Evolutionary conservation across 495 filamentous ascomycete genomes (phyloP).

Genomic region (Astrothelium macrocarpum): DNA sequence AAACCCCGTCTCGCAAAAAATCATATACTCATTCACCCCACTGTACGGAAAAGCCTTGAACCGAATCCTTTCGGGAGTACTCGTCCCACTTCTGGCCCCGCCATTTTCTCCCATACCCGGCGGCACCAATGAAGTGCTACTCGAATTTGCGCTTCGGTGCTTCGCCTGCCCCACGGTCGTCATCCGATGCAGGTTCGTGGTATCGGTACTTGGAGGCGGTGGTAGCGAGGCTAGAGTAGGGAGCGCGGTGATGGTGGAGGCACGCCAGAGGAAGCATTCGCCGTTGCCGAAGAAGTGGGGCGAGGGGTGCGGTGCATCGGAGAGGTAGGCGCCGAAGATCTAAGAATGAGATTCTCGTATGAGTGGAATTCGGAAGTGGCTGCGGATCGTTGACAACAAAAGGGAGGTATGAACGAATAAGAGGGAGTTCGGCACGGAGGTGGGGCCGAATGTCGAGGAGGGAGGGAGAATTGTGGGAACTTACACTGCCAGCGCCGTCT

Average conservation of each 20-base stretch:
- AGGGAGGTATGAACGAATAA: neutral
- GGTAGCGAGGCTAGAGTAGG: slow-evolving; percentile 48
- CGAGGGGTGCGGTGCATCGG: slow-evolving; percentile 69
- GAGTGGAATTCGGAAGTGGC: too few relatives aligned
- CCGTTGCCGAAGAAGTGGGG: slow-evolving; percentile 88
- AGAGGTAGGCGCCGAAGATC: slow-evolving; percentile 91
- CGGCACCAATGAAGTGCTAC: slow-evolving; percentile 4
- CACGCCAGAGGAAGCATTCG: slow-evolving; percentile 96
- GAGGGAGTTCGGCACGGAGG: too few relatives aligned
- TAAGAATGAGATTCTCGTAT: slow-evolving; percentile 31
- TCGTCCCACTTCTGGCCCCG: slow-evolving; percentile 23
- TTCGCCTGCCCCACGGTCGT: slow-evolving; percentile 49
- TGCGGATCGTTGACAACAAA: too few relatives aligned
- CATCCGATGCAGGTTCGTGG: slow-evolving; percentile 56
- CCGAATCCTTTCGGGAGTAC: slow-evolving; percentile 58
- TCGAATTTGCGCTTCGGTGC: slow-evolving; percentile 5
- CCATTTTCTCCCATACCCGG: slow-evolving; percentile 6
- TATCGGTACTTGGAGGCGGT: slow-evolving; percentile 67
- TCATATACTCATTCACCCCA: slow-evolving; percentile 92
- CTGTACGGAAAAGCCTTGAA: slow-evolving; percentile 98
- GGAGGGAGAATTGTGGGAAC: slow-evolving; percentile 24
- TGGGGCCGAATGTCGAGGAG: slow-evolving; percentile 5
- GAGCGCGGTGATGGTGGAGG: slow-evolving; percentile 47
- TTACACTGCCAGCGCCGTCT: slow-evolving; percentile 62
- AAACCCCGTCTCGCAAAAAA: slow-evolving; percentile 81